Percentiles rank a stretch among this genome's conserved stretches.
These are phyloP conservation scores for Suhomyces bribrorum DNA, from an alignment of 1,139 yeast genomes.

Conservation along the genomic window DNA sequence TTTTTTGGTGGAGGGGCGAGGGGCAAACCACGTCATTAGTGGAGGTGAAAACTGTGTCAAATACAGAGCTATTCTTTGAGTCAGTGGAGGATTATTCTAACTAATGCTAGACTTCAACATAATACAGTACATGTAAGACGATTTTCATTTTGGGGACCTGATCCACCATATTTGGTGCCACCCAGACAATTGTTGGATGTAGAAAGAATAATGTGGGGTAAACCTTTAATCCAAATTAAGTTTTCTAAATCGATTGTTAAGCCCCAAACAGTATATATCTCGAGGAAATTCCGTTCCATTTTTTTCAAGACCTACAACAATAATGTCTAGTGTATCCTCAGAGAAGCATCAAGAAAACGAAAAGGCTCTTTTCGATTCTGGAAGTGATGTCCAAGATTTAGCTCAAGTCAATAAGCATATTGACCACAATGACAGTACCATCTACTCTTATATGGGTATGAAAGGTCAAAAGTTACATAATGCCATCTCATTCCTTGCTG, in stretches of 20 bases:
- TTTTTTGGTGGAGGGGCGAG: background rate
- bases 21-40: background rate
- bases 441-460: conserved; percentile 24
- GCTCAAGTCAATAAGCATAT: conserved; percentile 1
- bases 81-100: background rate
- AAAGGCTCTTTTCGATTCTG: conserved; percentile 1
- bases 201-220: background rate
- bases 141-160: too few species aligned
- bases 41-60: background rate
- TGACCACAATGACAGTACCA: background rate
- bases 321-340: conserved; percentile 4
- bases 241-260: background rate
- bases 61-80: background rate
- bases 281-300: background rate
- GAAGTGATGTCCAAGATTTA: background rate
- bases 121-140: too few species aligned
- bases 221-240: background rate
- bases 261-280: background rate
- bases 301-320: background rate
- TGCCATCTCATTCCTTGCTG: conserved; percentile 30
- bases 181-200: too few species aligned
- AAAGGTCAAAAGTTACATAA: conserved; percentile 27
- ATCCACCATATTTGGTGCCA: too few species aligned
- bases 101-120: too few species aligned
- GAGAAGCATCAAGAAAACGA: conserved; percentile 1